phyloP scores from a whole-genome alignment of 768 basidiomycete genomes.

The Tylopilus plumbeoviolaceoides region DNA sequence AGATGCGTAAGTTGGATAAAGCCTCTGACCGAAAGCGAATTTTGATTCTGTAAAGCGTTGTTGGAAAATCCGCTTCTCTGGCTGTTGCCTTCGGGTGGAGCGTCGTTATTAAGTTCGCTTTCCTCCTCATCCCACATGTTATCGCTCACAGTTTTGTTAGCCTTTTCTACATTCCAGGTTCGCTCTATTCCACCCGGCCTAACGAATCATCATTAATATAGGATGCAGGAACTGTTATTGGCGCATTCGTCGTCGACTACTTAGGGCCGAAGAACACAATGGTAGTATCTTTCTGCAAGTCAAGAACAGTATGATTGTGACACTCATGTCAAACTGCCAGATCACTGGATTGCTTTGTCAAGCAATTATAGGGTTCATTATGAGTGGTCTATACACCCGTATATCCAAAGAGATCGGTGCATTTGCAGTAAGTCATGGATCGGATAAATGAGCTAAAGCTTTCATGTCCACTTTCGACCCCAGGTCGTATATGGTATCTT shows the following conservation, averaged over 20 bases:
- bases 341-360: conserved; percentile 65
- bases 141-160: conserved; percentile 26
- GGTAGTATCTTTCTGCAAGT: conserved; percentile 35
- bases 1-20: conserved; percentile 42
- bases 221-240: conserved; percentile 50
- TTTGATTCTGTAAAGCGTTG: conserved; percentile 42
- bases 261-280: conserved; percentile 74
- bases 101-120: conserved; percentile 72
- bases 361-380: conserved; percentile 79
- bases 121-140: neutral
- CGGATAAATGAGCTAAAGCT: neutral
- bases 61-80: conserved; percentile 48
- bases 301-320: neutral
- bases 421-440: conserved; percentile 53
- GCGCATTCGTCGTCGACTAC: conserved; percentile 73
- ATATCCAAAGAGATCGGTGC: conserved; percentile 63
- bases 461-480: neutral
- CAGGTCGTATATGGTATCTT: conserved; percentile 89
- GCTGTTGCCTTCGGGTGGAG: conserved; percentile 76
- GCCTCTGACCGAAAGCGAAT: neutral
- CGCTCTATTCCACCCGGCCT: neutral
- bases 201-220: conserved; percentile 9
- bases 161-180: conserved; percentile 65
- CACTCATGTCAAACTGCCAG: conserved; percentile 30
- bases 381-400: conserved; percentile 75